Conservation (phyloP, 352 stramenopile species). For the Globisporangium alternatum region DNA sequence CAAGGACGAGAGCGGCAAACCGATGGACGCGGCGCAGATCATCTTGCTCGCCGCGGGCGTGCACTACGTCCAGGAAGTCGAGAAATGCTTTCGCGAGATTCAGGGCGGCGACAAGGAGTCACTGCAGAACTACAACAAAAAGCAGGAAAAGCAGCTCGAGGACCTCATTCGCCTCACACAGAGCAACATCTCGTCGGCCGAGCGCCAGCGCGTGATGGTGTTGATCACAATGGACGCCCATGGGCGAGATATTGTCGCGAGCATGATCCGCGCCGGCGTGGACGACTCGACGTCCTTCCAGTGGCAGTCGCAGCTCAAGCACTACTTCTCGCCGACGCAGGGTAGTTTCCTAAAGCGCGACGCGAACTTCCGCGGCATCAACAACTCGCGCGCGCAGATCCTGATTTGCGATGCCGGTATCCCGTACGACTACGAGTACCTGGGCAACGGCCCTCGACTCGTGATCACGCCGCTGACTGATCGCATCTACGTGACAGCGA, state of each 20-base stretch:
- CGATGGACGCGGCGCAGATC: constrained; percentile 94
- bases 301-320: constrained; percentile 96
- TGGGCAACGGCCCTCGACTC: constrained; percentile 92
- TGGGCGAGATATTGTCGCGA: constrained; percentile 93
- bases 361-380: constrained; percentile 78
- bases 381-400: constrained; percentile 81
- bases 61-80: constrained; percentile 93
- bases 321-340: constrained; percentile 88
- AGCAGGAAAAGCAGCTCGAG: constrained; percentile 92
- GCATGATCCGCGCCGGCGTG: constrained; percentile 91
- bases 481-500: constrained; percentile 96
- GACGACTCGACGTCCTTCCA: constrained; percentile 86
- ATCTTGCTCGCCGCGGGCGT: constrained; percentile 91
- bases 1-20: constrained; percentile 85
- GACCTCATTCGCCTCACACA: constrained; percentile 93
- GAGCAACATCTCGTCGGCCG: constrained; percentile 89
- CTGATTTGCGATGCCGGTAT: constrained; percentile 92
- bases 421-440: constrained; percentile 97
- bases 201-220: constrained; percentile 94
- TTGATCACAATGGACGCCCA: constrained; percentile 96
- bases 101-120: constrained; percentile 79
- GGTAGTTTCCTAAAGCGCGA: constrained; percentile 91
- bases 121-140: constrained; percentile 88
- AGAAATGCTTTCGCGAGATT: constrained; percentile 79
- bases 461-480: constrained; percentile 96